Percentiles rank a stretch among this genome's conserved stretches.
phyloP scores from a whole-genome alignment of 2,329 filamentous ascomycete species.

The Fusarium guadeloupense region DNA sequence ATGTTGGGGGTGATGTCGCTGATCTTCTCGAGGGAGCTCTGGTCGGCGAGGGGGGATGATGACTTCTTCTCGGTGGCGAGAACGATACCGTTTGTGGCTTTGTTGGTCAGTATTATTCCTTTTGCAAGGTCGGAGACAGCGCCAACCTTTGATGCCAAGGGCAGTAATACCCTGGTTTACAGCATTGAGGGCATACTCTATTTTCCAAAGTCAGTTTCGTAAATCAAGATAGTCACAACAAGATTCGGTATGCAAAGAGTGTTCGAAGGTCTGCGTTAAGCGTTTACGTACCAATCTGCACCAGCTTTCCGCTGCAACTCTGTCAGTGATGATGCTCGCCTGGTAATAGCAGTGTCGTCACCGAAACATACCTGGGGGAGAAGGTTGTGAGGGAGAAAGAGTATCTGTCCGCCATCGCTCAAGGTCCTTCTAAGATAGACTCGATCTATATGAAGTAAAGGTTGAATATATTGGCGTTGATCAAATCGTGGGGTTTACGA shows the following conservation, averaged over 20 bases:
- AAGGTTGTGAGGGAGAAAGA: constrained; percentile 99
- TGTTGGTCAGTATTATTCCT: constrained; percentile 33
- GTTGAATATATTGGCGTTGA: constrained; percentile 22
- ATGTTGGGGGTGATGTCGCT: constrained; percentile 98
- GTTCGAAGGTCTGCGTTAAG: background rate
- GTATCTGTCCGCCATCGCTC: constrained; percentile 94
- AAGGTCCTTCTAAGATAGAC: constrained; percentile 16
- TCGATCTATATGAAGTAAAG: constrained; percentile 12
- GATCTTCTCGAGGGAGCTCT: constrained; percentile 94
- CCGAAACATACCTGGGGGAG: constrained; percentile 86
- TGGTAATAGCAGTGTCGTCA: constrained; percentile 40
- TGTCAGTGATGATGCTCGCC: constrained; percentile 55
- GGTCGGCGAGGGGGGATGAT: constrained; percentile 94
- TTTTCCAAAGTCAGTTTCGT: constrained; percentile 27
- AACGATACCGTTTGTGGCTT: constrained; percentile 98
- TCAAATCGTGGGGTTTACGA: constrained; percentile 39
- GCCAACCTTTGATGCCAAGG: constrained; percentile 93
- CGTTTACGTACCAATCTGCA: constrained; percentile 80
- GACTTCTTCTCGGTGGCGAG: constrained; percentile 99
- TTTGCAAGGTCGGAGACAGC: background rate
- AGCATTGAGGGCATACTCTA: constrained; percentile 98
- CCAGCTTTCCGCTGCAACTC: constrained; percentile 86
- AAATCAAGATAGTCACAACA: background rate
- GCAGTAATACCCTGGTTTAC: constrained; percentile 99
- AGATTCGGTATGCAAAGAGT: background rate